A percentile compares a stretch with the other conserved stretches of the same genome.
Evolutionary conservation across 257 asterid genomes (phyloP).

Genomic region (Fraxinus anomala): DNA sequence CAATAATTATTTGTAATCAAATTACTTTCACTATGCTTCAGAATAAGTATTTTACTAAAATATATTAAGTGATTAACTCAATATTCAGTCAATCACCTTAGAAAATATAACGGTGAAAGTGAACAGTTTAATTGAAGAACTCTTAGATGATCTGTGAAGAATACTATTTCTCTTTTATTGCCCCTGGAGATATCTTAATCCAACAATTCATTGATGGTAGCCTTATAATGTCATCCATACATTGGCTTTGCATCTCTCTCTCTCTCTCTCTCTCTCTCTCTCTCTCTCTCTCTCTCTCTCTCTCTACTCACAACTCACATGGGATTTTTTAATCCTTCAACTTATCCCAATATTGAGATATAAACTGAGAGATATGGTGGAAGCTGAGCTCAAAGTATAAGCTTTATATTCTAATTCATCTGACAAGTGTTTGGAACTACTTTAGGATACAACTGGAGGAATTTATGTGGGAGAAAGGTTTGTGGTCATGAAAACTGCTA

Average conservation of each 20-base stretch:
- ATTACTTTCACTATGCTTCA: neutral
- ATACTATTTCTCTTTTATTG: neutral
- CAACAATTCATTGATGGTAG: neutral
- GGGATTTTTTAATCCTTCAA: constrained; percentile 12
- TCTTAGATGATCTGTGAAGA: neutral
- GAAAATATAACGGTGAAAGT: too few relatives aligned
- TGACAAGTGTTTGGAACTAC: neutral
- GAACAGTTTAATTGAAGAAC: neutral
- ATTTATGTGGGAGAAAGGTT: constrained; percentile 23
- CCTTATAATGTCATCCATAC: neutral
- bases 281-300: too few relatives aligned
- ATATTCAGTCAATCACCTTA: neutral
- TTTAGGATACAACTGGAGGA: constrained; percentile 12
- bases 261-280: too few relatives aligned
- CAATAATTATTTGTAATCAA: neutral
- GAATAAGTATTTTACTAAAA: too few relatives aligned
- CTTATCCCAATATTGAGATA: constrained; percentile 25
- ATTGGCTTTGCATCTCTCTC: neutral
- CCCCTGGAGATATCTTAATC: neutral
- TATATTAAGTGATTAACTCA: neutral
- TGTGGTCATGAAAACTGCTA: neutral
- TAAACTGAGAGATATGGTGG: constrained; percentile 25
- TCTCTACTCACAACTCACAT: too few relatives aligned
- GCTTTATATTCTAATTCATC: neutral
- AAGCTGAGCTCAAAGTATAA: constrained; percentile 28